phyloP scores from a whole-genome alignment of 2,329 filamentous ascomycete genomes.

The Colletotrichum cuscutae region DNA sequence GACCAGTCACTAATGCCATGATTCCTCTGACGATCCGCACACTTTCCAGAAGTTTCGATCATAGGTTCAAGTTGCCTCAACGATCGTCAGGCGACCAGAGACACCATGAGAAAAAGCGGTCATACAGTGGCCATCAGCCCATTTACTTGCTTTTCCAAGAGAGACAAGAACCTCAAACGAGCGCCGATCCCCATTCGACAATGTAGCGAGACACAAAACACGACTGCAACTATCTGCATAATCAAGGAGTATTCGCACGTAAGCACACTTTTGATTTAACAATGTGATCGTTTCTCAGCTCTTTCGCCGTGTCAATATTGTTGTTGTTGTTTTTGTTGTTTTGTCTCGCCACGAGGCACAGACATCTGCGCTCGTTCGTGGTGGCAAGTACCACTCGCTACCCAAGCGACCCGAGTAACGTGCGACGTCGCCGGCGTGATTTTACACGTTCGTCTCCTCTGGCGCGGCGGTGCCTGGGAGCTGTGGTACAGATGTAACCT shows the following conservation, averaged over 20 bases:
- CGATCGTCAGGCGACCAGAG: background rate
- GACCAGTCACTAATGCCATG: too few relatives aligned
- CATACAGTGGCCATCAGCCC: background rate
- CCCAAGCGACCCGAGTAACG: background rate
- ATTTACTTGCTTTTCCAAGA: background rate
- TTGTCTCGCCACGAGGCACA: background rate
- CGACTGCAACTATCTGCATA: background rate
- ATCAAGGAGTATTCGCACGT: background rate
- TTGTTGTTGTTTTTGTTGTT: background rate
- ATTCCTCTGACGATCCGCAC: background rate
- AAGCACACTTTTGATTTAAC: background rate
- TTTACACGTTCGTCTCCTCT: background rate
- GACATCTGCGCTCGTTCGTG: too few relatives aligned
- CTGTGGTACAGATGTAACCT: background rate
- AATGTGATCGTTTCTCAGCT: too few relatives aligned
- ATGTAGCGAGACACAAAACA: background rate
- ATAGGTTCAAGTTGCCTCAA: background rate
- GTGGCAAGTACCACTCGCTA: constrained; percentile 4
- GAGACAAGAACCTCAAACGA: background rate
- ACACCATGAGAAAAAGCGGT: background rate
- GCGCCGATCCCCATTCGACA: background rate
- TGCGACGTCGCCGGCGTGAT: background rate
- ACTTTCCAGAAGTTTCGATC: background rate
- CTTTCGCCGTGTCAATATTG: background rate
- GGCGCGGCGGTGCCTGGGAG: background rate